Conservation (phyloP, 2,329 filamentous ascomycete genomes). For the Arthrobotrys entomopaga region DNA sequence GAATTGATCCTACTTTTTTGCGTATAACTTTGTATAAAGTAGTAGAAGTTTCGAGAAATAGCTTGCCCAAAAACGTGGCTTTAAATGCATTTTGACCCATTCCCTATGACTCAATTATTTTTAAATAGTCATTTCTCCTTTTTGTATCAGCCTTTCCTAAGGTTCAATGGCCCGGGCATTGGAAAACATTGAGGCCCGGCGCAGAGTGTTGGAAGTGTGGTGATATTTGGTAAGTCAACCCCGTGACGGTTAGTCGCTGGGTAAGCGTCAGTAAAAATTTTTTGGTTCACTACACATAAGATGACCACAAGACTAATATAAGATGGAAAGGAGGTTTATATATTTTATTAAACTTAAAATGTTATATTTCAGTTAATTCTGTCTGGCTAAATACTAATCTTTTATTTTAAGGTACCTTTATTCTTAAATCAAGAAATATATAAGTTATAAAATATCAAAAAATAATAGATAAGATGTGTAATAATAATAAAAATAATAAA, state of each 20-base stretch:
- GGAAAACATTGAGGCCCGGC: background rate
- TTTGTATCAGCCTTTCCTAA: background rate
- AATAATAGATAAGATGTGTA: too few species aligned
- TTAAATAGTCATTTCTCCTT: slow-evolving; percentile 14
- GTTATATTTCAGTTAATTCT: too few species aligned
- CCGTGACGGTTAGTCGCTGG: slow-evolving; percentile 1
- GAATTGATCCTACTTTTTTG: slow-evolving; percentile 1
- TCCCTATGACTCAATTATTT: slow-evolving; percentile 19
- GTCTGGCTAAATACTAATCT: too few species aligned
- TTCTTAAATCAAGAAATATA: too few species aligned
- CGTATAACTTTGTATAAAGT: background rate
- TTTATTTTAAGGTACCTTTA: too few species aligned
- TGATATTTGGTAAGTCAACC: slow-evolving; percentile 35
- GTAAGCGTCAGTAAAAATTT: too few species aligned
- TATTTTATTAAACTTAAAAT: too few species aligned
- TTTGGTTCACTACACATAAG: too few species aligned
- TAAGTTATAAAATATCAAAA: too few species aligned
- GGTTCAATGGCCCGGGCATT: background rate
- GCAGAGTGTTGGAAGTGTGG: slow-evolving; percentile 19
- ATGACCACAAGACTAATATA: too few species aligned
- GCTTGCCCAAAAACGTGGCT: background rate
- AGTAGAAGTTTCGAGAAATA: slow-evolving; percentile 28
- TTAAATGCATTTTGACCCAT: slow-evolving; percentile 29
- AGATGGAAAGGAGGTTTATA: too few species aligned
- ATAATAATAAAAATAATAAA: too few species aligned